Evolutionary conservation across 768 basidiomycete genomes (phyloP), one percentile per base, ranked within the genome.

Genomic region (Termitomyces sp.): DNA sequence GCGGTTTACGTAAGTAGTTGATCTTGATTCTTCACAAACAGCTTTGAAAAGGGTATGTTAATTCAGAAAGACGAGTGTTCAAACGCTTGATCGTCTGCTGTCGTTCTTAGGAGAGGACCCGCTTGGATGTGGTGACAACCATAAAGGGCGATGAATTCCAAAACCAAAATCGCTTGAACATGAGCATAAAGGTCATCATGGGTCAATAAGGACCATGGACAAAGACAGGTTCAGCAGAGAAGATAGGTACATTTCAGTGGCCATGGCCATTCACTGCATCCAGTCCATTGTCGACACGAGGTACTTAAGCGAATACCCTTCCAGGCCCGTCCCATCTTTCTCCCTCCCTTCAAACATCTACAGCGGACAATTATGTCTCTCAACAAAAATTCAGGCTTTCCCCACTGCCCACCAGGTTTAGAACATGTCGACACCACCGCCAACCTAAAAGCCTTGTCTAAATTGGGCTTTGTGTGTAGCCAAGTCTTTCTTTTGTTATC

Each of bases 401-500:
- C 38, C 14, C 35, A 4, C 32, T 28, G 10, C 16, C 56, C 60
- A 18, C 57, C 33, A 4, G 53, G 49, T 14, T 41, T 55, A 53
- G 41, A 51, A 32, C 47, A 55, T 23, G 40, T 58, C 5, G 57
- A 58, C 14, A 50, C 53, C 14, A 32, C 35, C 32, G 41, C 41
- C 5, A 61, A 58, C 9, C 2, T 44, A 40, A 61, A 41, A 49
- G 57, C 48, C 8, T 40, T 61, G 18, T 53, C 38, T 9, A 30
- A 43, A 41, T 16, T 32, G 18, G 8, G n/a, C 30, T 40, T 33
- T 32, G 52, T 40, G 26, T 28, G 43, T 20, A 30, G 26, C 23
- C 9, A 55, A 3, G 18, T 41, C 40, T 9, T 30, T 36, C 46
- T 35, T 5, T 52, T 54, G 30, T 50, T 32, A 30, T 20, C 9